Conservation (phyloP, 2,329 filamentous ascomycete species). For the Pseudogymnoascus destructans region DNA sequence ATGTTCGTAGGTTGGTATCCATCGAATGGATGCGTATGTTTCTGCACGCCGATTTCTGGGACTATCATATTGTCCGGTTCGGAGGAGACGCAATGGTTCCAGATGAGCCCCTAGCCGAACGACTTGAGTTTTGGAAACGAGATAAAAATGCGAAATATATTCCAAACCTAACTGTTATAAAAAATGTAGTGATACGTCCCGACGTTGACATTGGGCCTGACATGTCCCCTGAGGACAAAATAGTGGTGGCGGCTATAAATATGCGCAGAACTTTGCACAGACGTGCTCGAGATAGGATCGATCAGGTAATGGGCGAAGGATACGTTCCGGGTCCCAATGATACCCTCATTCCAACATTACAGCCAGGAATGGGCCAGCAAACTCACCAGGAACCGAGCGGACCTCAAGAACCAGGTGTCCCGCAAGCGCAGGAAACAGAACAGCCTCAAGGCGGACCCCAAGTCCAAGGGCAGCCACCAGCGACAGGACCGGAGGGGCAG, state of each 20-base stretch:
- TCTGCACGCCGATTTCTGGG: neutral
- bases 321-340: neutral
- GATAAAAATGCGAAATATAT: neutral
- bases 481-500: neutral
- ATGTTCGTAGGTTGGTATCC: neutral
- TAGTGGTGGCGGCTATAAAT: neutral
- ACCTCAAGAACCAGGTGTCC: neutral
- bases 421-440: neutral
- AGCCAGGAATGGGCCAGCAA: neutral
- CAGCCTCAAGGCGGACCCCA: neutral
- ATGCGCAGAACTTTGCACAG: neutral
- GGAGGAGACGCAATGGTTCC: neutral
- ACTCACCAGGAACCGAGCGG: neutral
- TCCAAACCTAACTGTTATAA: too few relatives aligned
- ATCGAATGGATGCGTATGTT: neutral
- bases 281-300: neutral
- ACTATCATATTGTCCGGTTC: neutral
- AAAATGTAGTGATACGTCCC: too few relatives aligned
- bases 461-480: neutral
- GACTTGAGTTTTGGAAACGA: neutral
- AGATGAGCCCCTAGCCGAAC: neutral
- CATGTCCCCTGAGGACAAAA: neutral
- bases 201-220: neutral
- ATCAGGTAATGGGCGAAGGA: neutral
- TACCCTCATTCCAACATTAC: neutral